Evolutionary conservation across 2,329 filamentous ascomycete genomes (phyloP), one percentile per base, ranked within the genome.

Genomic region (Xylariaceae sp.): DNA sequence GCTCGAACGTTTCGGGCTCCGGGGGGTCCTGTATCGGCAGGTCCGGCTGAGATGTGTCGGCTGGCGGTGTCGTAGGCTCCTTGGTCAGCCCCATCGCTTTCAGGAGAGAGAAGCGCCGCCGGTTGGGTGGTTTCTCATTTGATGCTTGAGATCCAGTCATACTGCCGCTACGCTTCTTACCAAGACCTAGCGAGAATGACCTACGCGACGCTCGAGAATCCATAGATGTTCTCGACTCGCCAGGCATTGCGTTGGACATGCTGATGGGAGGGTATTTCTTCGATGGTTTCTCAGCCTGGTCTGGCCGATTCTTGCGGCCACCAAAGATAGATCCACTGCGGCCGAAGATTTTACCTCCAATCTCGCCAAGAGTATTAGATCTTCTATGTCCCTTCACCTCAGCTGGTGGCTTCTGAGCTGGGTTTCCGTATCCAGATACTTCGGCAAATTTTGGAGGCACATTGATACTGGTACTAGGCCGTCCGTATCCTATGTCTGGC

Each of bases 191-290:
- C 1, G 85, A 85, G 63, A 88, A 86, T 0, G 87, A 90, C 41
- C 85, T 81, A 19, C 87, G 80, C 31, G 82, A 82, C 15, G 71
- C 71, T 55, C 75, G 75, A 3, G 86, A 90, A 57, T 91, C 88
- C 62, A 88, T 81, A 1, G 87, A 91, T 38, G 76, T 74, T 42
- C 87, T 76, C 11, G 76, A 69, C 45, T 79, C 75, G 36, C 78
- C 77, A 6, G 81, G 74, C 68, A 87, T 81, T 2, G 82, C 75
- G 55, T 86, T 86, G 54, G 86, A 82, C 90, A 96, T 95, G 72
- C 90, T 96, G 42, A 92, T 87, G 4, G 92, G 92, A 48, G 92
- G 92, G 63, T 96, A 95, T 56, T 81, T 85, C 66, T 82, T 85
- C 46, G 80, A 73, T 54, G 85, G 84, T 66, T 89, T 83, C 55